phyloP scores from a whole-genome alignment of 768 basidiomycete genomes.

The Chlorophyllum brunneum region DNA sequence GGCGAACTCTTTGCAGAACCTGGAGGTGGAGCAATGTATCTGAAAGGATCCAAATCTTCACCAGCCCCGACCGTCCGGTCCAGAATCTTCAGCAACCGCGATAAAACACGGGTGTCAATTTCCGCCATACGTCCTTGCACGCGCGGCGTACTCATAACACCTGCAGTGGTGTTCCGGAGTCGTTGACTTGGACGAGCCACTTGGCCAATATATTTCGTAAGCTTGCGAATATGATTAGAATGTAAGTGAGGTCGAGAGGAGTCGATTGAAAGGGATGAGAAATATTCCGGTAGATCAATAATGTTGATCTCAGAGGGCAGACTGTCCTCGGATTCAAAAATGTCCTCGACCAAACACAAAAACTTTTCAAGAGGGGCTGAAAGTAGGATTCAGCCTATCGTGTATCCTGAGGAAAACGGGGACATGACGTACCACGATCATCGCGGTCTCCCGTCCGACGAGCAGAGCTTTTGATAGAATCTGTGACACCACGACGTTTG shows the following conservation, averaged over 20 bases:
- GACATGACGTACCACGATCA: constrained; percentile 54
- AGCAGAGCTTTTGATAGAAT: constrained; percentile 44
- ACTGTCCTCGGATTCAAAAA: constrained; percentile 82
- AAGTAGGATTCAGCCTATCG: constrained; percentile 9
- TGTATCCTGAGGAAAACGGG: background rate
- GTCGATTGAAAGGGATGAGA: constrained; percentile 58
- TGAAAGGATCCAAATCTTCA: constrained; percentile 75
- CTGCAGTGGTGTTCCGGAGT: constrained; percentile 41
- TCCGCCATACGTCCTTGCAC: constrained; percentile 59
- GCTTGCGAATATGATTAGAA: constrained; percentile 55
- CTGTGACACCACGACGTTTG: constrained; percentile 23
- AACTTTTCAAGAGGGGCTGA: constrained; percentile 75
- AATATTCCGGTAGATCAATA: constrained; percentile 69
- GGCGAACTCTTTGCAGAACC: constrained; percentile 34
- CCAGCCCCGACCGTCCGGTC: constrained; percentile 76
- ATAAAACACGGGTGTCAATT: constrained; percentile 59
- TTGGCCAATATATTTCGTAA: constrained; percentile 66
- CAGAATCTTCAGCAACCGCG: constrained; percentile 69
- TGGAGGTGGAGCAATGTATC: constrained; percentile 22
- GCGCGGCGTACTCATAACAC: constrained; percentile 41
- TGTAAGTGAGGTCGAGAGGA: constrained; percentile 58
- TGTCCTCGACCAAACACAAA: constrained; percentile 70
- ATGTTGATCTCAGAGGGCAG: constrained; percentile 45
- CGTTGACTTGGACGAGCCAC: constrained; percentile 67
- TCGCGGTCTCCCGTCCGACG: constrained; percentile 72